Evolutionary conservation across 192 early-diverging fungal genomes (phyloP), one percentile per base, ranked within the genome.

Genomic region (Entomortierella parvispora): DNA sequence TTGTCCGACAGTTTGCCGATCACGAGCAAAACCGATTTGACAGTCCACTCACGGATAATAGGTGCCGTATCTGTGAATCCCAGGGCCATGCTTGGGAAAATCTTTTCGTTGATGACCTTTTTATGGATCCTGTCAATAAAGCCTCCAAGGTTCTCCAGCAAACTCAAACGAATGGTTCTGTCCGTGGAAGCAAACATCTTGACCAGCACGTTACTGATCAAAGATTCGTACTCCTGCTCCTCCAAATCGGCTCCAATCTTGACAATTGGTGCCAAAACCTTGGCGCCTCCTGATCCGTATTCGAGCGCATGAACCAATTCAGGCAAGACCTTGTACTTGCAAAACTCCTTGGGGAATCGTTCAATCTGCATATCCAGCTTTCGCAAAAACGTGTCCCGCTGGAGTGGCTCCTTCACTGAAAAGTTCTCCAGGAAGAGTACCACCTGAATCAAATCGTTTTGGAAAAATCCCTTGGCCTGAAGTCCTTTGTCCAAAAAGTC

Each of bases 381-480:
- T 26, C 94, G 88, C 44, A 93, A 85, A 72, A 97, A 97, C n/a
- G 83, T 82, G 12, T 91, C 89, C 58, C 96, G 94, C 71, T 98
- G 95, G 47, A 82, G 65, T n/a, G 89, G 84, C 40, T 97, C 95
- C 68, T 97, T 97, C 54, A 99, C 90, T 33, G 89, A 88, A 52
- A 98, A 89, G 77, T 96, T 92, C 62, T 99, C 97, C n/a, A 99
- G 68, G 40, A 96, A 96, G 28, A 93, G 57, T 60, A 89, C 93
- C 17, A 91, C 86, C n/a, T 84, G 82, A 7, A 99, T 86, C 65
- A 99, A 93, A 52, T 93, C 91, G 22, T 87, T 91, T 52, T 93
- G 86, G 71, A 98, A 95, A 65, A 90, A 95, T 8, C 90, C 90
- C 37, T 82, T 76, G 0, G 84, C 71, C 4, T 81, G 82, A 42